A percentile compares a stretch with the other conserved stretches of the same genome.
These are phyloP conservation scores for Pseudopyrenochaeta lycopersici DNA, from an alignment of 2,329 filamentous ascomycete species.

Conservation along the genomic window DNA sequence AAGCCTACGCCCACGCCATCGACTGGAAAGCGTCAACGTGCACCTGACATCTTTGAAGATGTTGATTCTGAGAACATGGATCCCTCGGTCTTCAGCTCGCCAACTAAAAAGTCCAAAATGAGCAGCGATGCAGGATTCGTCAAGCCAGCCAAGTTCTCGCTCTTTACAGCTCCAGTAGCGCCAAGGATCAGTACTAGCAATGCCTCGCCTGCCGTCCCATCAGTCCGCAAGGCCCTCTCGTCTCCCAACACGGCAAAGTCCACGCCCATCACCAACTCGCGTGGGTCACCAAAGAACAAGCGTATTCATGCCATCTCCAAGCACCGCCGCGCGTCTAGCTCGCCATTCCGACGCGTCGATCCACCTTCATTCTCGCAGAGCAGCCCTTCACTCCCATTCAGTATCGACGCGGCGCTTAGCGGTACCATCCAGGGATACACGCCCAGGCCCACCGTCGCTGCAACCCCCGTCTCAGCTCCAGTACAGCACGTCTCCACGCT, in stretches of 20 bases:
- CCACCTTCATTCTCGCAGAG: constrained; percentile 68
- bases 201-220: constrained; percentile 38
- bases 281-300: constrained; percentile 80
- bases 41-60: constrained; percentile 55
- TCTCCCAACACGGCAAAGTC: constrained; percentile 53
- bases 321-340: constrained; percentile 66
- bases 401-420: constrained; percentile 82
- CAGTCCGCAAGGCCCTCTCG: constrained; percentile 51
- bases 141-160: constrained; percentile 53
- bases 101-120: constrained; percentile 63
- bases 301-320: constrained; percentile 73
- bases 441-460: constrained; percentile 50
- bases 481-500: constrained; percentile 27
- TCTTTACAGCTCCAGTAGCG: constrained; percentile 41
- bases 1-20: constrained; percentile 40
- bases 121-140: constrained; percentile 40
- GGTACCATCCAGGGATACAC: constrained; percentile 74
- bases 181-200: constrained; percentile 26
- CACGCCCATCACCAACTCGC: constrained; percentile 60
- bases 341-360: constrained; percentile 74
- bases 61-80: constrained; percentile 68
- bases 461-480: constrained; percentile 45
- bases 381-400: constrained; percentile 71
- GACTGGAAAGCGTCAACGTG: constrained; percentile 57
- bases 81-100: constrained; percentile 59